phyloP scores from a whole-genome alignment of 768 basidiomycete genomes.

The Boletus rubescentipes region DNA sequence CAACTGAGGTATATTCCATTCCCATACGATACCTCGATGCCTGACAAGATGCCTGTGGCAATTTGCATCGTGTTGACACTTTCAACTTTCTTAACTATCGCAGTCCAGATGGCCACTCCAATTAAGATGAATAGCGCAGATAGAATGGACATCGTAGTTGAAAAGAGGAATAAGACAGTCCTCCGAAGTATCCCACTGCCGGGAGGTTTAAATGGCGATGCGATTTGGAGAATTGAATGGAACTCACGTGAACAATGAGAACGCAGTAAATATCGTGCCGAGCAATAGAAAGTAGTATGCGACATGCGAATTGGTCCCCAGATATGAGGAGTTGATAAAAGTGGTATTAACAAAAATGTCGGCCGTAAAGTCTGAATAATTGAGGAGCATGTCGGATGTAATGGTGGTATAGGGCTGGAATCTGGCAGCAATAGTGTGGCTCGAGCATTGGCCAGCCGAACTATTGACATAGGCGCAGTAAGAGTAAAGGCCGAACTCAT shows the following conservation, averaged over 20 bases:
- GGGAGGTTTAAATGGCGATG: slow-evolving; percentile 1
- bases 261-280: slow-evolving; percentile 63
- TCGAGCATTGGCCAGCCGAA: slow-evolving; percentile 62
- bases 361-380: slow-evolving; percentile 57
- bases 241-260: slow-evolving; percentile 68
- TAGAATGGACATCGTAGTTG: slow-evolving; percentile 59
- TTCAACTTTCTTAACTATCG: slow-evolving; percentile 62
- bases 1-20: slow-evolving; percentile 65
- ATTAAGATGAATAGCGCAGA: slow-evolving; percentile 65
- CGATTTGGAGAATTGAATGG: not conserved
- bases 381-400: slow-evolving; percentile 63
- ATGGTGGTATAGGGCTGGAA: slow-evolving; percentile 68
- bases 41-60: slow-evolving; percentile 45
- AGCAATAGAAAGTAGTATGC: slow-evolving; percentile 77
- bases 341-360: slow-evolving; percentile 52
- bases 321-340: slow-evolving; percentile 59
- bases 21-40: slow-evolving; percentile 63
- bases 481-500: slow-evolving; percentile 80
- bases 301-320: slow-evolving; percentile 61
- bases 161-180: slow-evolving; percentile 64
- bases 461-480: slow-evolving; percentile 71
- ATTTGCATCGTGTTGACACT: slow-evolving; percentile 55
- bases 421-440: slow-evolving; percentile 52
- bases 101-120: slow-evolving; percentile 76
- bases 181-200: slow-evolving; percentile 65